Percentiles rank a stretch among this genome's conserved stretches.
phyloP scores from a whole-genome alignment of 306 rosid species.

The Senna siamea region DNA sequence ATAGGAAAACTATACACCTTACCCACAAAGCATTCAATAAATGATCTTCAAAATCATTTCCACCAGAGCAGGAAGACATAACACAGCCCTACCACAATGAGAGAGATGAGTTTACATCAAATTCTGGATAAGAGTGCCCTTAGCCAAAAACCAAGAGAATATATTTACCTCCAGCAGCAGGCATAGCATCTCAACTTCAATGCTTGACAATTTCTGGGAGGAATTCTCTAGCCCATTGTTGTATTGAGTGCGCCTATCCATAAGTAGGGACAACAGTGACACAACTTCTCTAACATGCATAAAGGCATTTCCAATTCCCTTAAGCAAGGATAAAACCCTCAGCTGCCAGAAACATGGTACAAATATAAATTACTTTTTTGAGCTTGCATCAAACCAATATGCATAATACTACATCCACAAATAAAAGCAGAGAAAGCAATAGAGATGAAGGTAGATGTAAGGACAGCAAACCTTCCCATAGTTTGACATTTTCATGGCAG shows the following conservation, averaged over 20 bases:
- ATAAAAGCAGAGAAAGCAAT: constrained; percentile 10
- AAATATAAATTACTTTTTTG: constrained; percentile 12
- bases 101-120: constrained; percentile 36
- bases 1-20: constrained; percentile 32
- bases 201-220: constrained; percentile 54
- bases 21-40: constrained; percentile 78
- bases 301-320: constrained; percentile 72
- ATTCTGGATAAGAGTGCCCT: constrained; percentile 21
- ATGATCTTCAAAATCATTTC: constrained; percentile 53
- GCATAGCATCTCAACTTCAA: constrained; percentile 71
- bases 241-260: constrained; percentile 54
- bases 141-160: constrained; percentile 15
- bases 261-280: constrained; percentile 58
- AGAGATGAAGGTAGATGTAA: constrained; percentile 9
- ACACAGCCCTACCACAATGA: constrained; percentile 60
- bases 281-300: constrained; percentile 54
- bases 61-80: constrained; percentile 60
- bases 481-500: constrained; percentile 65
- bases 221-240: constrained; percentile 41
- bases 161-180: constrained; percentile 76
- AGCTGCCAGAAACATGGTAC: constrained; percentile 58
- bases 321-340: constrained; percentile 76
- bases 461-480: constrained; percentile 77
- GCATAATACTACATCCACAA: constrained; percentile 5
- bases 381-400: constrained; percentile 12